Evolutionary conservation across 2,329 filamentous ascomycete genomes (phyloP), one percentile per base, ranked within the genome.

Genomic region (Colletotrichum camelliae): DNA sequence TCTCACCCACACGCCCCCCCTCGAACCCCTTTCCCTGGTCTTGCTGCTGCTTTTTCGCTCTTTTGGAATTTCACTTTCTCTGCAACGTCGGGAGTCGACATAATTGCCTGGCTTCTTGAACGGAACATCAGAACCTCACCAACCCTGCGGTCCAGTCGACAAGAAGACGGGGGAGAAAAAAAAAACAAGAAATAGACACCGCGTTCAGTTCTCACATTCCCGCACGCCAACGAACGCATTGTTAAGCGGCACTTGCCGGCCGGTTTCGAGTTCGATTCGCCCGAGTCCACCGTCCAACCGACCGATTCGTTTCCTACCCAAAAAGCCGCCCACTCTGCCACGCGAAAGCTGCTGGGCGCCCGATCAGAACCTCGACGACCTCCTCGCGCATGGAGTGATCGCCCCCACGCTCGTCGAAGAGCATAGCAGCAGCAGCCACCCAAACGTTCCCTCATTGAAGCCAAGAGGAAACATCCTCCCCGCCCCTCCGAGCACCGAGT

Each of bases 21-120:
- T 75, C 35, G 74, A 66, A 43, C 74, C 73, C 74, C 74, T 76
- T 76, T 76, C 70, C 74, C 67, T 69, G 70, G 58, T 55, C 48
- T 61, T 66, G 29, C 33, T 61, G 31, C 18, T 61, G 31, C 58
- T 74, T 73, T 65, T 43, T 52, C 48, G 67, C 37, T 33, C 33
- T 37, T 16, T 68, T 21, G 43, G 43, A 52, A 52, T 43, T n/a
- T 27, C 29, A 37, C 18, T n/a, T 37, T n/a, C 58, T 39, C 48
- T 74, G 70, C 64, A 76, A 76, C 70, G 67, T 74, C 70, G 74
- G 57, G 65, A 65, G 64, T 65, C 64, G 71, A 64, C 39, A 27
- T 31, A 16, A 52, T 48, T 24, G 27, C 43, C 39, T 39, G 27
- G 15, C 27, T 52, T n/a, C 33, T n/a, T n/a, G n/a, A 70, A 70